phyloP scores from a whole-genome alignment of 2,329 filamentous ascomycete genomes.

The Pseudogymnoascus sp. region DNA sequence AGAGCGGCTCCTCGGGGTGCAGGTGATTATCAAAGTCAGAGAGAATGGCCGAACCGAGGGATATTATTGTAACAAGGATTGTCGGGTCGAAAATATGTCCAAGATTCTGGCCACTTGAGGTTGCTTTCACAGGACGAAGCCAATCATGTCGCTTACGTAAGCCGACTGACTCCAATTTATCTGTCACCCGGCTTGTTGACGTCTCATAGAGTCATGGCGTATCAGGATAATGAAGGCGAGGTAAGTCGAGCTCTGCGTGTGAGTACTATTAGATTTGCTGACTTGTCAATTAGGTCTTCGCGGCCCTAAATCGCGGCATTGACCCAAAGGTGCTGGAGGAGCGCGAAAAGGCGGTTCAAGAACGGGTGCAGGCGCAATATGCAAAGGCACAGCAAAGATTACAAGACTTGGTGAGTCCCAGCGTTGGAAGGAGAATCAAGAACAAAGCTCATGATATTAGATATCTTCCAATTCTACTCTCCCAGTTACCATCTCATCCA shows the following conservation, averaged over 20 bases:
- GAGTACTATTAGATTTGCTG: conserved; percentile 22
- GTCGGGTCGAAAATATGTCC: conserved; percentile 13
- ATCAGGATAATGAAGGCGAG: conserved; percentile 33
- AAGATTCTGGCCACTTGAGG: conserved; percentile 13
- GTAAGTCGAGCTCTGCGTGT: conserved; percentile 30
- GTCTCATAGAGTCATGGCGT: not conserved
- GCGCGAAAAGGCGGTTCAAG: conserved; percentile 51
- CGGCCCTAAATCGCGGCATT: conserved; percentile 47
- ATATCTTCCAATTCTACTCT: conserved; percentile 75
- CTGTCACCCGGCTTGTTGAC: not conserved
- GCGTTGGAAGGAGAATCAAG: not conserved
- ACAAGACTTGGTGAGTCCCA: conserved; percentile 51
- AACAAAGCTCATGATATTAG: conserved; percentile 33
- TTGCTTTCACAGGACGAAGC: not conserved
- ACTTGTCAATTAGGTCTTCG: conserved; percentile 43
- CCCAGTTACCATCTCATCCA: conserved; percentile 78
- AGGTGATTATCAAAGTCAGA: not conserved
- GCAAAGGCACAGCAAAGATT: conserved; percentile 51
- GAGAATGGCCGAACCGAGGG: not conserved
- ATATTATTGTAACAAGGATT: not conserved
- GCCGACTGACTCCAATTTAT: conserved; percentile 3
- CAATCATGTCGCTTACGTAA: not conserved
- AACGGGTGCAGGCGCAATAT: conserved; percentile 21
- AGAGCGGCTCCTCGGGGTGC: not conserved
- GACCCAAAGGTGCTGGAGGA: conserved; percentile 52